Conservation (phyloP, 345 rosid genomes). For the Pistacia vera region DNA sequence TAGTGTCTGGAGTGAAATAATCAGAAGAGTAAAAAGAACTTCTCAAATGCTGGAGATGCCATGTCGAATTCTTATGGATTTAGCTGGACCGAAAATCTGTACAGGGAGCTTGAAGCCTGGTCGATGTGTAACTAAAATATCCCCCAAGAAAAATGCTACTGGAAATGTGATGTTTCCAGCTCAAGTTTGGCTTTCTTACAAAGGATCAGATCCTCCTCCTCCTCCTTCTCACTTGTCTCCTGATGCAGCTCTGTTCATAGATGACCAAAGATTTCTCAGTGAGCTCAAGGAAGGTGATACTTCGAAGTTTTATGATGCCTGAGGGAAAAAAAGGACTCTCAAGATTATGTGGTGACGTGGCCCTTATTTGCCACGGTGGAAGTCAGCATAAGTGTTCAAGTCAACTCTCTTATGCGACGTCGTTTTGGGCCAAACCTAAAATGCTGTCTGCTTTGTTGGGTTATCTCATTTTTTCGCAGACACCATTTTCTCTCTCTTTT, state of each 20-base stretch:
- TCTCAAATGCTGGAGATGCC: constrained; percentile 65
- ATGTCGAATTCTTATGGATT: constrained; percentile 72
- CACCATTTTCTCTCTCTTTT: no score
- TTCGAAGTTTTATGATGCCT: constrained; percentile 49
- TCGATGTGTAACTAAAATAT: constrained; percentile 59
- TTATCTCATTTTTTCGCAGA: no score
- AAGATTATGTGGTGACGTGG: no score
- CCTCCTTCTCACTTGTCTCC: constrained; percentile 58
- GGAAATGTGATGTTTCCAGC: constrained; percentile 56
- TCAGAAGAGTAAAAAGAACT: constrained; percentile 52
- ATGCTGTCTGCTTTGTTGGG: no score
- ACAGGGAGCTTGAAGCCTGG: constrained; percentile 58
- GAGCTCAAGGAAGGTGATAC: constrained; percentile 52
- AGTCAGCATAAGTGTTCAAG: no score
- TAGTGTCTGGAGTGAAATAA: constrained; percentile 59
- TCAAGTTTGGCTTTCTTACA: constrained; percentile 58
- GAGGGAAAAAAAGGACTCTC: constrained; percentile 59
- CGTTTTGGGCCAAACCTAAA: no score
- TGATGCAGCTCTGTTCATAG: constrained; percentile 48
- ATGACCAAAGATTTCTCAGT: constrained; percentile 43
- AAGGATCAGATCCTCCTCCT: constrained; percentile 49
- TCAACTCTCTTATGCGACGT: no score
- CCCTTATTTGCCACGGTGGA: no score
- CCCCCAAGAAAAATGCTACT: constrained; percentile 56
- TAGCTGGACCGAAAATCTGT: constrained; percentile 79